Conservation (phyloP, 768 basidiomycete species). For the Tricholoma bakamatsutake region DNA sequence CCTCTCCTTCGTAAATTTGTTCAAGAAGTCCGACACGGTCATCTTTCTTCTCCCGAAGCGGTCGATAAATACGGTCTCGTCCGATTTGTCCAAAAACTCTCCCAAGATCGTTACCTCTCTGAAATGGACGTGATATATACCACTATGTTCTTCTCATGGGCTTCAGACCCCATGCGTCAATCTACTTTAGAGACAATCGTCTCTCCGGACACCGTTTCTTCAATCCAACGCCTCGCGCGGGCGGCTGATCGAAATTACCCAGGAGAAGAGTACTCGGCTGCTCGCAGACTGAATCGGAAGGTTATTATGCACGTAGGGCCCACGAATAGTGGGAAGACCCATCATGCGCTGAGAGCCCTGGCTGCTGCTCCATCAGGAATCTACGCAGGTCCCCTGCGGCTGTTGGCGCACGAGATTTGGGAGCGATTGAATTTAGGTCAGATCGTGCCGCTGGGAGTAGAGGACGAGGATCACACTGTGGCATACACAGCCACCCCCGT, state of each 20-base stretch:
- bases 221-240: slow-evolving; percentile 30
- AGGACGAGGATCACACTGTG: slow-evolving; percentile 31
- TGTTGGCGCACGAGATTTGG: slow-evolving; percentile 95
- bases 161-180: slow-evolving; percentile 26
- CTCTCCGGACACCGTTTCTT: slow-evolving; percentile 26
- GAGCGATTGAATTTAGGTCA: slow-evolving; percentile 86
- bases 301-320: slow-evolving; percentile 96
- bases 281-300: slow-evolving; percentile 63
- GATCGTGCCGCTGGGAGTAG: slow-evolving; percentile 68
- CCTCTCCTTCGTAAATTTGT: slow-evolving; percentile 40
- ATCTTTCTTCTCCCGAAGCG: slow-evolving; percentile 20
- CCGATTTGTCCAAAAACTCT: slow-evolving; percentile 35
- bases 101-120: slow-evolving; percentile 18
- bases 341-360: slow-evolving; percentile 85
- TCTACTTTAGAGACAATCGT: slow-evolving; percentile 21
- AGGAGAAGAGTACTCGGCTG: slow-evolving; percentile 40
- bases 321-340: slow-evolving; percentile 96
- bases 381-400: slow-evolving; percentile 87
- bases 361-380: slow-evolving; percentile 68
- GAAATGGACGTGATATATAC: slow-evolving; percentile 46
- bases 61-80: slow-evolving; percentile 33
- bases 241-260: slow-evolving; percentile 40
- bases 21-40: slow-evolving; percentile 30
- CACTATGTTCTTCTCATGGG: slow-evolving; percentile 55
- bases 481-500: not conserved